Evolutionary conservation across 2,329 filamentous ascomycete genomes (phyloP), one percentile per base, ranked within the genome.

Genomic region (Dichotomopilus funicola): DNA sequence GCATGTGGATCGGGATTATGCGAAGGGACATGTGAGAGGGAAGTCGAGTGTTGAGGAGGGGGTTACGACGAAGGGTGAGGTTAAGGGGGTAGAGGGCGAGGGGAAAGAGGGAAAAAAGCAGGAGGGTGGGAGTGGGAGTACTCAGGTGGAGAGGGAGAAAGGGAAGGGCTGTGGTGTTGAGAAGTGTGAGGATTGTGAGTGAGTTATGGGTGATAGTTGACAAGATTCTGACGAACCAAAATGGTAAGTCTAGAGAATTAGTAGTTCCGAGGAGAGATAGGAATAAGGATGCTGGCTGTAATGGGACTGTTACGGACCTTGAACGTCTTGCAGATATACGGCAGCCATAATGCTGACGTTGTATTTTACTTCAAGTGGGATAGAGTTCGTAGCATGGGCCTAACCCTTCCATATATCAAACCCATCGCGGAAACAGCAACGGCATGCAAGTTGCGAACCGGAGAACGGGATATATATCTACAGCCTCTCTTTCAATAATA

Each of bases 1-100:
- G 0, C 92, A 97, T 72, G 86, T 90, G 31, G 88, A 91, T 69
- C 76, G 82, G 53, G 70, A 78, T 51, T 67, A 76, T 48, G 56
- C 57, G 3, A 46, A 49, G 49, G 45, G 55, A 45, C 43, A 44
- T 9, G 34, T 50, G 46, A 45, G 50, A n/a, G 27, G 41, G 34
- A 33, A 13, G 13, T 12, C 19, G 19, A 27, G 19, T 27, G 19
- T 27, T 27, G 19, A 38, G 46, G n/a, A 9, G 11, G 6, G n/a
- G 47, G 9, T 41, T 13, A 11, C 6, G 40, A 3, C n/a, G n/a
- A n/a, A n/a, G n/a, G n/a, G n/a, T 34, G 42, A 11, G 35, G 19
- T 27, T 50, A 10, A 31, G 50, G 49, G 42, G 52, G 27, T 19
- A 41, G 33, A 12, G 54, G 36, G 6, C 43, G 38, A 11, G 49